Percentiles rank a stretch among this genome's conserved stretches.
Evolutionary conservation across 257 asterid species (phyloP).

Genomic region (Thymus quinquecostatus): DNA sequence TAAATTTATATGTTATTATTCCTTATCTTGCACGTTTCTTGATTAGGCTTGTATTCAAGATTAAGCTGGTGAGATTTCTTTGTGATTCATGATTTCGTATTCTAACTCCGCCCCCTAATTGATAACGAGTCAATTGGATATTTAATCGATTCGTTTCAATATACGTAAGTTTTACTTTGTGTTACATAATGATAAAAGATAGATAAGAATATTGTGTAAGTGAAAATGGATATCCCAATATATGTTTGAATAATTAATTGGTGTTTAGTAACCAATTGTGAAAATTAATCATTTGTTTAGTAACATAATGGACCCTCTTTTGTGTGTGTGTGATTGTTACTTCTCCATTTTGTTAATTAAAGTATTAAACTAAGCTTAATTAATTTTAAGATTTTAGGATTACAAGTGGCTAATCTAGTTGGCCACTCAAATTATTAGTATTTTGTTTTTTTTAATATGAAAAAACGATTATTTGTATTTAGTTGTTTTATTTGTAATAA

Average conservation of each 20-base stretch:
- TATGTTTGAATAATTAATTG: too few species aligned
- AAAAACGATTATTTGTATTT: conserved; percentile 3
- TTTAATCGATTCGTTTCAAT: too few species aligned
- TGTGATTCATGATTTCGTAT: background rate
- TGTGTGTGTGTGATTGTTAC: background rate
- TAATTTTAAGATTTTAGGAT: conserved; percentile 22
- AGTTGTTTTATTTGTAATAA: background rate
- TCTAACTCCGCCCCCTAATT: too few species aligned
- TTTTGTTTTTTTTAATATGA: background rate
- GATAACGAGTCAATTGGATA: too few species aligned
- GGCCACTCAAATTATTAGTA: conserved; percentile 25
- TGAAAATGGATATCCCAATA: too few species aligned
- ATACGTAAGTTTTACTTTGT: too few species aligned
- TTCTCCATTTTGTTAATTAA: conserved; percentile 5
- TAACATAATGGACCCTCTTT: too few species aligned
- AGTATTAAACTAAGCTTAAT: background rate
- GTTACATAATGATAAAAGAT: too few species aligned
- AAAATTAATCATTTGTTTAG: background rate
- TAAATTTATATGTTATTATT: background rate
- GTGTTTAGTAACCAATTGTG: background rate
- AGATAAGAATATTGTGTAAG: background rate
- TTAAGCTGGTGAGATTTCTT: background rate
- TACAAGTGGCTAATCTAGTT: conserved; percentile 36
- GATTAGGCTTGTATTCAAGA: background rate
- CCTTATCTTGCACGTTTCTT: conserved; percentile 34